Evolutionary conservation across 1,284 basidiomycete genomes (phyloP).

Genomic region (Rhodofomes roseus): DNA sequence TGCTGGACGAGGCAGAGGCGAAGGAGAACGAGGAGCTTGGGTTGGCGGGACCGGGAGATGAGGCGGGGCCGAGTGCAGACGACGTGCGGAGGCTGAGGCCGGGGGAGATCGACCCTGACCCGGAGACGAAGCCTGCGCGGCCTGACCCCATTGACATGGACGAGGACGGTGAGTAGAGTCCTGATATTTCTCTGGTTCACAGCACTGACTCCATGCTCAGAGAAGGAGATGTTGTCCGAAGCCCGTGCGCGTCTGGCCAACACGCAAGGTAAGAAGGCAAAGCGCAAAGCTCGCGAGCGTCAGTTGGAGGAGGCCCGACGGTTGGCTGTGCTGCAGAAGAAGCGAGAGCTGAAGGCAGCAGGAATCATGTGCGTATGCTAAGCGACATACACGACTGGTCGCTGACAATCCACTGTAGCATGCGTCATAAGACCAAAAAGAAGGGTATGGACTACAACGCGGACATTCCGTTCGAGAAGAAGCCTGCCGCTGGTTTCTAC

Average conservation of each 20-base stretch:
- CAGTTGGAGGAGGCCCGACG: conserved; percentile 95
- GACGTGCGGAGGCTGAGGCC: conserved; percentile 88
- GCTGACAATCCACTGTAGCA: conserved; percentile 38
- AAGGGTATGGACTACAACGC: conserved; percentile 99
- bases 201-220: conserved; percentile 36
- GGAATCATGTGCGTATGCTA: conserved; percentile 82
- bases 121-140: conserved; percentile 95
- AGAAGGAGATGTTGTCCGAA: conserved; percentile 99
- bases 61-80: conserved; percentile 86
- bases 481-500: conserved; percentile 93
- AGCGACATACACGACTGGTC: conserved; percentile 1
- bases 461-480: conserved; percentile 99
- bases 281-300: conserved; percentile 95
- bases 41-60: conserved; percentile 74
- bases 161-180: conserved; percentile 73
- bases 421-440: conserved; percentile 89
- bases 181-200: background rate
- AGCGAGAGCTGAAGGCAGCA: conserved; percentile 95
- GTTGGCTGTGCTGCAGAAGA: conserved; percentile 95
- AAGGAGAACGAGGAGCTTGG: conserved; percentile 93
- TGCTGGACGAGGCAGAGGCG: conserved; percentile 95
- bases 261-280: conserved; percentile 99
- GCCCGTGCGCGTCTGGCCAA: conserved; percentile 97
- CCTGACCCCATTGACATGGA: conserved; percentile 99
- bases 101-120: conserved; percentile 98